phyloP scores from a whole-genome alignment of 495 filamentous ascomycete species.

The Trichoderma parareesei region DNA sequence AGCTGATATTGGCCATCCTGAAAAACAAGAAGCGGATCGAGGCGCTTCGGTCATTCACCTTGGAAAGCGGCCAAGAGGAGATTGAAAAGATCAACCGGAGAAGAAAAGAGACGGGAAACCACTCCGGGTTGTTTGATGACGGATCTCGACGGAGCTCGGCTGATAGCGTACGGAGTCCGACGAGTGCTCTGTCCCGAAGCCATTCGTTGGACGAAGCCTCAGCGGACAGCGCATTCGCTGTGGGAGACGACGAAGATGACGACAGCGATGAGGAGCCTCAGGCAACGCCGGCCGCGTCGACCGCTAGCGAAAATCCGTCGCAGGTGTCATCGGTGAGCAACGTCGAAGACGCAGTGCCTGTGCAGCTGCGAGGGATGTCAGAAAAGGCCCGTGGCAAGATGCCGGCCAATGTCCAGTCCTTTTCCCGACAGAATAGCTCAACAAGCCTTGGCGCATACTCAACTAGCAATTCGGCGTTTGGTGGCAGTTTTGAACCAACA shows the following conservation, averaged over 20 bases:
- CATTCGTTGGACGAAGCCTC: slow-evolving; percentile 68
- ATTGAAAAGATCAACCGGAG: slow-evolving; percentile 72
- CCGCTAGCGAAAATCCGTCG: slow-evolving; percentile 62
- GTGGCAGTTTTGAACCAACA: slow-evolving; percentile 67
- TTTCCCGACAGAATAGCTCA: slow-evolving; percentile 88
- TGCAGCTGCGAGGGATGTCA: slow-evolving; percentile 90
- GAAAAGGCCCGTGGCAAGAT: slow-evolving; percentile 96
- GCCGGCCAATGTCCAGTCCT: slow-evolving; percentile 74
- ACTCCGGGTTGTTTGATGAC: slow-evolving; percentile 35
- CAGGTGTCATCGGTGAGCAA: slow-evolving; percentile 64
- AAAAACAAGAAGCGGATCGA: slow-evolving; percentile 78
- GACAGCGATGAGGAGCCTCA: slow-evolving; percentile 61
- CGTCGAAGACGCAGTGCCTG: slow-evolving; percentile 73
- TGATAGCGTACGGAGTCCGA: slow-evolving; percentile 64
- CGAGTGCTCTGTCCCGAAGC: slow-evolving; percentile 43
- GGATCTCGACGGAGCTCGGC: slow-evolving; percentile 52
- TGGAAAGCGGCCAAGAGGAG: slow-evolving; percentile 92
- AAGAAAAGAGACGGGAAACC: slow-evolving; percentile 56
- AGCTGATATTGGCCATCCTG: slow-evolving; percentile 73
- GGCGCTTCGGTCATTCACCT: slow-evolving; percentile 79
- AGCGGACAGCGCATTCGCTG: slow-evolving; percentile 72
- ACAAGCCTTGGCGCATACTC: slow-evolving; percentile 69
- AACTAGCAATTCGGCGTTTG: slow-evolving; percentile 39
- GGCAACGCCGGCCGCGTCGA: slow-evolving; percentile 62
- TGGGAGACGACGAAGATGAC: slow-evolving; percentile 73